A percentile compares a stretch with the other conserved stretches of the same genome.
phyloP scores from a whole-genome alignment of 2,329 filamentous ascomycete species.

The Penicillium sp. region DNA sequence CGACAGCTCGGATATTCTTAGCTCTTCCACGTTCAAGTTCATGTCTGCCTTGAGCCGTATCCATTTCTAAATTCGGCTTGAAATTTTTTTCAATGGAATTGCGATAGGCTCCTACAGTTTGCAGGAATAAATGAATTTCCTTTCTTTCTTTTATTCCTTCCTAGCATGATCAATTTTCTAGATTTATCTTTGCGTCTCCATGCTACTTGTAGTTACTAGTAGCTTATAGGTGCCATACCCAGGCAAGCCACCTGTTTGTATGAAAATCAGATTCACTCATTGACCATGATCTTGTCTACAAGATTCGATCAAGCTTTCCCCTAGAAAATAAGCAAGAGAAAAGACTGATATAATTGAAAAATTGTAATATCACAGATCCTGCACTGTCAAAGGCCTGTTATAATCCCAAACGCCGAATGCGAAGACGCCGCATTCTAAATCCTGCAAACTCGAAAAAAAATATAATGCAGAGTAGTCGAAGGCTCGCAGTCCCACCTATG shows the following conservation, averaged over 20 bases:
- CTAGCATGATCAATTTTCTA: no score
- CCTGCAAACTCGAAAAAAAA: slow-evolving; percentile 3
- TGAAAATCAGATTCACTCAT: no score
- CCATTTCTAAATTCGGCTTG: not conserved
- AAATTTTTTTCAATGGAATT: not conserved
- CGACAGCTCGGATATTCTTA: slow-evolving; percentile 15
- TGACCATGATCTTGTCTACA: no score
- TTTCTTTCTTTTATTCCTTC: no score
- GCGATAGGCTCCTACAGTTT: slow-evolving; percentile 12
- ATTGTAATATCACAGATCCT: slow-evolving; percentile 5
- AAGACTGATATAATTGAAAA: not conserved
- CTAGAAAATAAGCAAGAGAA: no score
- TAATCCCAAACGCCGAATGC: slow-evolving; percentile 12
- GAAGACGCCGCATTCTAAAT: slow-evolving; percentile 10
- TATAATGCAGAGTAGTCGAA: slow-evolving; percentile 3
- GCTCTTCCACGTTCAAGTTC: not conserved
- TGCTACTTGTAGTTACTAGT: no score
- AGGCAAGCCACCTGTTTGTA: no score
- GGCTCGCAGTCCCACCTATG: slow-evolving; percentile 7
- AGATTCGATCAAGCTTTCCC: not conserved
- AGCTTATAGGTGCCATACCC: no score
- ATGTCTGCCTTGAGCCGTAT: slow-evolving; percentile 15
- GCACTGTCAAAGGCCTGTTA: not conserved
- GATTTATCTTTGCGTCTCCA: no score
- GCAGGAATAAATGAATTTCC: no score